phyloP scores from a whole-genome alignment of 352 stramenopile genomes.

The Phytophthora ramorum region DNA sequence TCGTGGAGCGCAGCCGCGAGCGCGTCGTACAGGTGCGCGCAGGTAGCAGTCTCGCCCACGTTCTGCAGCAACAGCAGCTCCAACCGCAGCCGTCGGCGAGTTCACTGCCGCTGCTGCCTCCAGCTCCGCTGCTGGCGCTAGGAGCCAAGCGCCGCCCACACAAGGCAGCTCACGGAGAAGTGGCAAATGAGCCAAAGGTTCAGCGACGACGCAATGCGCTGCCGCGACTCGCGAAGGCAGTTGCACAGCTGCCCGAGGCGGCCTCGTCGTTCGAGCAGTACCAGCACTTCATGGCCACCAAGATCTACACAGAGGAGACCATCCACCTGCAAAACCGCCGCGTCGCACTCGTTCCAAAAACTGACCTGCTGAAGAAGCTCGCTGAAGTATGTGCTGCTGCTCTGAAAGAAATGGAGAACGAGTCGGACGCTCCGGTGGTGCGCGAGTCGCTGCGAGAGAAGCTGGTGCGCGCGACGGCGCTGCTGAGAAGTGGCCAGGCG shows the following conservation, averaged over 20 bases:
- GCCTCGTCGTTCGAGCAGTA: constrained; percentile 50
- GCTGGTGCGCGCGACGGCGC: constrained; percentile 34
- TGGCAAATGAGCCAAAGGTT: not conserved
- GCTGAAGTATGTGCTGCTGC: constrained; percentile 23
- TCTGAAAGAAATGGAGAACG: constrained; percentile 18
- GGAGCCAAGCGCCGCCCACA: constrained; percentile 5
- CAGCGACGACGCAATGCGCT: constrained; percentile 11
- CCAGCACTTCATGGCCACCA: constrained; percentile 54
- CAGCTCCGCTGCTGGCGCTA: constrained; percentile 9
- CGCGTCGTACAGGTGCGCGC: constrained; percentile 63
- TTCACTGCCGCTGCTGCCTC: constrained; percentile 26
- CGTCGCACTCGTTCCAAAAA: constrained; percentile 38
- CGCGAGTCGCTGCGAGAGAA: constrained; percentile 30
- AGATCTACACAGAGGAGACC: constrained; percentile 42
- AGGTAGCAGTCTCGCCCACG: constrained; percentile 50
- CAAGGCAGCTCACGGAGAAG: not conserved
- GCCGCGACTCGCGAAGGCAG: constrained; percentile 11
- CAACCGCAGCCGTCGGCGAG: not conserved
- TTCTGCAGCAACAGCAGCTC: constrained; percentile 36
- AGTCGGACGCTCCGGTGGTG: constrained; percentile 1
- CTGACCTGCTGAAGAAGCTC: constrained; percentile 48
- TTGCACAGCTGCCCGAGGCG: constrained; percentile 11
- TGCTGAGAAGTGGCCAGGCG: constrained; percentile 37
- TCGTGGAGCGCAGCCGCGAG: constrained; percentile 68
- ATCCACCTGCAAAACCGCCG: constrained; percentile 52